phyloP scores from a whole-genome alignment of 2,329 filamentous ascomycete species.

The Claviceps sp. region DNA sequence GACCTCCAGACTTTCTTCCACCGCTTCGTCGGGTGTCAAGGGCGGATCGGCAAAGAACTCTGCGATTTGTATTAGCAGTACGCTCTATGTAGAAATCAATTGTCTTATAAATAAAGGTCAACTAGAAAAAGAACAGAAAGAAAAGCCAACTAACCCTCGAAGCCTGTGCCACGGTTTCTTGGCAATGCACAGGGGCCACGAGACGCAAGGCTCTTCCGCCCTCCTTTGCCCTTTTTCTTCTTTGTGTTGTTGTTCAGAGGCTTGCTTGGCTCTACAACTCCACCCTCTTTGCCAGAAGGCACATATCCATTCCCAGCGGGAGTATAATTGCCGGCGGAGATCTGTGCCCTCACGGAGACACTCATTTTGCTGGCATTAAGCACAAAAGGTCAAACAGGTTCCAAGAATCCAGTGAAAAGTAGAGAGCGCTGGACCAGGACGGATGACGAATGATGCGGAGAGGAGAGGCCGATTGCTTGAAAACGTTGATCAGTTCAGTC shows the following conservation, averaged over 20 bases:
- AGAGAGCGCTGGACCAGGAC: neutral
- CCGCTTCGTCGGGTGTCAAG: conserved; percentile 54
- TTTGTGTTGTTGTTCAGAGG: conserved; percentile 6
- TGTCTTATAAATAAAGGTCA: too few relatives aligned
- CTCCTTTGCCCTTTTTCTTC: conserved; percentile 9
- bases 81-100: neutral
- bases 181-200: conserved; percentile 28
- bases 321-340: too few relatives aligned
- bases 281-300: neutral
- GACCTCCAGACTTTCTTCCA: conserved; percentile 47
- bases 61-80: conserved; percentile 11
- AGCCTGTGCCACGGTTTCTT: conserved; percentile 45
- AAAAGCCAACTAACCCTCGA: conserved; percentile 45
- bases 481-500: too few relatives aligned
- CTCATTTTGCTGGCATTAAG: neutral
- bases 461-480: too few relatives aligned
- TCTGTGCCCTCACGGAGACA: neutral
- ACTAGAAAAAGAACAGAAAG: neutral
- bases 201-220: conserved; percentile 6
- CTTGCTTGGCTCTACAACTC: neutral
- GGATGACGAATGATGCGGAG: neutral
- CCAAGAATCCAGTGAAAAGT: neutral
- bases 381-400: neutral
- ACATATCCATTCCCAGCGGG: neutral
- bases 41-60: conserved; percentile 72